A percentile compares a stretch with the other conserved stretches of the same genome.
phyloP scores from a whole-genome alignment of 331 rosid species.

The Stylosanthes scabra region DNA sequence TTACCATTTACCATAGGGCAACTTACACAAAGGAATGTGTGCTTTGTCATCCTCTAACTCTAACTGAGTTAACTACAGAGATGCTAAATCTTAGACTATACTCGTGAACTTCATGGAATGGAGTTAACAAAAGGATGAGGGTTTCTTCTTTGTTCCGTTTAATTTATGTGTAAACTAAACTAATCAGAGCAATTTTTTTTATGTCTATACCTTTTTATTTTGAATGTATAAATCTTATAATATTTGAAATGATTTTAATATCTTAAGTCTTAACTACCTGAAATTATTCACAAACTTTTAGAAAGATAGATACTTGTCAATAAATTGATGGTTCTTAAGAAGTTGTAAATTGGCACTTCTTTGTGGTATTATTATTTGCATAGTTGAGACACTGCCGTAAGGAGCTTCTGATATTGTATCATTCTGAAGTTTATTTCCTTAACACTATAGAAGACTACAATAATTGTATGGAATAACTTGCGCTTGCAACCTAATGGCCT shows the following conservation, averaged over 20 bases:
- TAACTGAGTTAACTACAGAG: neutral
- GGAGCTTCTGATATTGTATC: constrained; percentile 6
- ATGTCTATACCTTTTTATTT: neutral
- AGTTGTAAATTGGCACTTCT: neutral
- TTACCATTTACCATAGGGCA: neutral
- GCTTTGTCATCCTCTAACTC: neutral
- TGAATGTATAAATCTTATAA: neutral
- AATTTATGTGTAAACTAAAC: constrained; percentile 6
- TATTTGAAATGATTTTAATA: constrained; percentile 1
- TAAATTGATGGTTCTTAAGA: neutral
- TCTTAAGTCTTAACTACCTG: neutral
- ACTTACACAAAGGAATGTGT: neutral
- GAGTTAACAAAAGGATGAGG: neutral
- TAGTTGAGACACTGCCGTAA: neutral
- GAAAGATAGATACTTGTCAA: constrained; percentile 17
- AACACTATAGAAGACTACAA: neutral
- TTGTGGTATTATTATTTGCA: neutral
- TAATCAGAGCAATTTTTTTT: neutral
- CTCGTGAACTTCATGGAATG: neutral
- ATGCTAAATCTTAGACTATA: neutral
- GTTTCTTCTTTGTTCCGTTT: constrained; percentile 3
- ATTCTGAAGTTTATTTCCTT: constrained; percentile 8
- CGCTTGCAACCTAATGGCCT: neutral
- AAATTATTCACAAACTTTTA: constrained; percentile 9
- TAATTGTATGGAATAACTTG: neutral